Evolutionary conservation across 306 rosid species (phyloP).

Genomic region (Cucumis melo): DNA sequence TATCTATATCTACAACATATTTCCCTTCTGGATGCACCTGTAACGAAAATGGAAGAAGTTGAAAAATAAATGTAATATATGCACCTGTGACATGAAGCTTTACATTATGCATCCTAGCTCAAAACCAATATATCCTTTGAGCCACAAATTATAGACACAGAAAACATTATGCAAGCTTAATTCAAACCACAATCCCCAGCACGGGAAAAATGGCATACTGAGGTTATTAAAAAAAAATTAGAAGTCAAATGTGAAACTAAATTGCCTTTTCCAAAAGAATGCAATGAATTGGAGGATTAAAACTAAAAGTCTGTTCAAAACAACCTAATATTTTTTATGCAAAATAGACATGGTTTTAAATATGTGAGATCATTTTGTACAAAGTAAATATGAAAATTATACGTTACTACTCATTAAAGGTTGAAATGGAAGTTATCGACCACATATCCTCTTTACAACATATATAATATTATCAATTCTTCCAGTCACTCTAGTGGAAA

Average conservation of each 20-base stretch:
- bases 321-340: neutral
- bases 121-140: neutral
- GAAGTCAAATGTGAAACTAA: neutral
- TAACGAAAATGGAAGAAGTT: neutral
- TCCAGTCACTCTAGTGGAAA: neutral
- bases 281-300: neutral
- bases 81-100: neutral
- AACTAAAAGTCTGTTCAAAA: neutral
- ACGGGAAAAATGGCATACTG: neutral
- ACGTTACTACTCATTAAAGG: neutral
- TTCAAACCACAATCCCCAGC: neutral
- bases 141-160: neutral
- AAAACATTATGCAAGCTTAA: neutral
- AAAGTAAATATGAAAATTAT: neutral
- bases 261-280: neutral
- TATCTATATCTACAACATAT: conserved; percentile 89
- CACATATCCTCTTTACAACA: neutral
- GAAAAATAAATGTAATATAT: neutral
- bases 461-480: neutral
- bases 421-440: neutral
- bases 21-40: conserved; percentile 99
- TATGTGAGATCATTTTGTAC: neutral
- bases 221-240: neutral
- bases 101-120: neutral
- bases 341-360: neutral